Percentiles rank a stretch among this genome's conserved stretches.
Conservation (phyloP, 148 eudicot species). For the Cornus florida region DNA sequence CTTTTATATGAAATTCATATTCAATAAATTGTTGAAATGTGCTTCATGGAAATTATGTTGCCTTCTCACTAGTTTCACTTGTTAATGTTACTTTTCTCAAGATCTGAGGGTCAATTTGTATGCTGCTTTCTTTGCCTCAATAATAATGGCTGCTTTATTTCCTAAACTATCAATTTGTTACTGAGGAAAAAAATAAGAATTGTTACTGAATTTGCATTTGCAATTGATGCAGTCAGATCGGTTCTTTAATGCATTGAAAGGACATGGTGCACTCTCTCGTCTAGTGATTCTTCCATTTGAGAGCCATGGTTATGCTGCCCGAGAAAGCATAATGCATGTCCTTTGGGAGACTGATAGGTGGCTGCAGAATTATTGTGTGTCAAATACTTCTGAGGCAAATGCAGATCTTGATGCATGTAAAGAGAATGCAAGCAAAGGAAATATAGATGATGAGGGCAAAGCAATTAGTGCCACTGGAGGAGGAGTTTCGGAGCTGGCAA, state of each 20-base stretch:
- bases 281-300: constrained; percentile 89
- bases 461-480: constrained; percentile 58
- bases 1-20: neutral
- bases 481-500: constrained; percentile 57
- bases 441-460: constrained; percentile 36
- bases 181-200: neutral
- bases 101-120: neutral
- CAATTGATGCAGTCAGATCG: constrained; percentile 76
- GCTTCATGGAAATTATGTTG: neutral
- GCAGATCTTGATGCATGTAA: constrained; percentile 37
- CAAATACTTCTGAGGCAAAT: constrained; percentile 40
- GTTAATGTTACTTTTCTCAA: no score
- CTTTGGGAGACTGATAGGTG: constrained; percentile 99
- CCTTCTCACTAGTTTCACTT: neutral
- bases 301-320: constrained; percentile 92
- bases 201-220: neutral
- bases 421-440: constrained; percentile 23
- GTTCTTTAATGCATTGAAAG: constrained; percentile 88
- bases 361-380: constrained; percentile 78
- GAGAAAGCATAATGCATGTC: constrained; percentile 97
- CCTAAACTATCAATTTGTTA: neutral
- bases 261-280: constrained; percentile 92
- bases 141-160: neutral
- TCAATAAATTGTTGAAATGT: neutral
- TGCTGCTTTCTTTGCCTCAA: neutral